These are phyloP conservation scores for Pichia sp. DNA, from an alignment of 1,139 yeast species.

Conservation along the genomic window DNA sequence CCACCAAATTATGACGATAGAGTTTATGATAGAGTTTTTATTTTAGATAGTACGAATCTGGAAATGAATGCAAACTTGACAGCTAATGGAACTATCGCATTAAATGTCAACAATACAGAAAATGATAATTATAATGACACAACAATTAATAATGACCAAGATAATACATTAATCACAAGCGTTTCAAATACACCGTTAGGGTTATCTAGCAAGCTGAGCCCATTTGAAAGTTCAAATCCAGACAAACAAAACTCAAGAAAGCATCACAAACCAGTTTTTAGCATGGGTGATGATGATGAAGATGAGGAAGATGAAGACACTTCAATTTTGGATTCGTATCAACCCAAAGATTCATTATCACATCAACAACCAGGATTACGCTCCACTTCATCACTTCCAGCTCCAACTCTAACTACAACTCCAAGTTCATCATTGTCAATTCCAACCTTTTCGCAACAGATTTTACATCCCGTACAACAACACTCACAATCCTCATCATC, in stretches of 20 bases:
- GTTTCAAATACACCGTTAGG: too few species aligned
- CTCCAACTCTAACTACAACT: not conserved
- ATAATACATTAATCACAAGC: not conserved
- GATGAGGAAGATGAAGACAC: constrained; percentile 14
- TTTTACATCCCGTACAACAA: not conserved
- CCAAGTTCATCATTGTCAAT: too few species aligned
- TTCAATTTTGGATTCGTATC: constrained; percentile 3
- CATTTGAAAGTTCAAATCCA: constrained; percentile 2
- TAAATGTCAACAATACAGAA: not conserved
- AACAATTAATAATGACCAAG: not conserved
- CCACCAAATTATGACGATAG: constrained; percentile 89
- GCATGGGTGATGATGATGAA: constrained; percentile 36
- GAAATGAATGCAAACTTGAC: not conserved
- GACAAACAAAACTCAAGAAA: not conserved
- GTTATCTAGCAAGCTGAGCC: constrained; percentile 2
- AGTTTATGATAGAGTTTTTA: constrained; percentile 79
- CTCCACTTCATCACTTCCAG: not conserved
- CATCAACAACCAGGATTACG: not conserved
- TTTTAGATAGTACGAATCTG: constrained; percentile 27
- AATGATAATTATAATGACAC: not conserved
- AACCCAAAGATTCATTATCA: not conserved
- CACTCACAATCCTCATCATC: not conserved
- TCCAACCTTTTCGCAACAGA: not conserved
- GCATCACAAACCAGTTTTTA: constrained; percentile 35
- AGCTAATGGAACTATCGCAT: not conserved